These are phyloP conservation scores for Curvularia sp. DNA, from an alignment of 2,329 filamentous ascomycete species.

Conservation along the genomic window DNA sequence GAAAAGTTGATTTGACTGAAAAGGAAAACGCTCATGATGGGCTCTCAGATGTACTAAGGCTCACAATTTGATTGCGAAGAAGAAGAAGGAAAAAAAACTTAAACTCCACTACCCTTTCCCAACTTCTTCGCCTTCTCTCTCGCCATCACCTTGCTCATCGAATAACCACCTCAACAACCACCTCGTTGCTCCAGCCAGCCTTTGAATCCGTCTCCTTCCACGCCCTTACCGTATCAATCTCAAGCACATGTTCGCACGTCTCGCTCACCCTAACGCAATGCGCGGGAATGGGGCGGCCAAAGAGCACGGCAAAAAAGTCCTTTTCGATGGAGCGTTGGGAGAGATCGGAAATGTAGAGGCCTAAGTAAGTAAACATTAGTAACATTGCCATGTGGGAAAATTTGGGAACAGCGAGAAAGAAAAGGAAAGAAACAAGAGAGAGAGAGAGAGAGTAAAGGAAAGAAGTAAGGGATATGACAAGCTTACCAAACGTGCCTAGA, in stretches of 20 bases:
- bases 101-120: not conserved
- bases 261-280: constrained; percentile 68
- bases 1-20: too few species aligned
- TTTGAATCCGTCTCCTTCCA: constrained; percentile 77
- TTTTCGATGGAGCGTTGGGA: constrained; percentile 65
- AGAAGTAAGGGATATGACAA: not conserved
- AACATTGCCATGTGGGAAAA: too few species aligned
- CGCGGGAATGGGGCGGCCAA: constrained; percentile 71
- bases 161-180: constrained; percentile 45
- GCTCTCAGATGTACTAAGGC: too few species aligned
- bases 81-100: not conserved
- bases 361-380: constrained; percentile 54
- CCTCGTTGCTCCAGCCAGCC: constrained; percentile 75
- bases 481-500: constrained; percentile 73
- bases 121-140: not conserved
- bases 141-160: too few species aligned
- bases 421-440: not conserved
- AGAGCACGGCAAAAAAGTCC: constrained; percentile 77
- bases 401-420: too few species aligned
- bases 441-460: not conserved
- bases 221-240: constrained; percentile 77
- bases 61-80: not conserved
- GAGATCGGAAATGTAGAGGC: constrained; percentile 78
- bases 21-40: too few species aligned
- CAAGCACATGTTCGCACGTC: constrained; percentile 67